Conservation (phyloP, 169 alveolate species). For the Blepharisma undulans region DNA sequence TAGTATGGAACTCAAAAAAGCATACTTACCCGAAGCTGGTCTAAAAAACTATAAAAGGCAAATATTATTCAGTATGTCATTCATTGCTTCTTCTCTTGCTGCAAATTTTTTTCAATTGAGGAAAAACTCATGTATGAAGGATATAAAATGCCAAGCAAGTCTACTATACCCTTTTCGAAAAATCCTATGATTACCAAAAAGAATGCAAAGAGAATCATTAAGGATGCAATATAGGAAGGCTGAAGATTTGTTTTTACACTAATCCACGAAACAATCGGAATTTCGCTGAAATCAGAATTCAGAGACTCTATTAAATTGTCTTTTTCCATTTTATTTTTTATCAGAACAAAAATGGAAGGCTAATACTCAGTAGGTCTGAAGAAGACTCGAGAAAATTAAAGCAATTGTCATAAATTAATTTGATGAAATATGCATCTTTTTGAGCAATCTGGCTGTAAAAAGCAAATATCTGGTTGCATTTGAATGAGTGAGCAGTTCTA, state of each 20-base stretch:
- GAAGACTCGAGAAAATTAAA: too few species aligned
- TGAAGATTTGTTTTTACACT: background rate
- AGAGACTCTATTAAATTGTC: too few species aligned
- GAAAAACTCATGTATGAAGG: conserved; percentile 86
- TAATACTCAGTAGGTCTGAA: too few species aligned
- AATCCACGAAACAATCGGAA: background rate
- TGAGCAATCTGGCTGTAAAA: too few species aligned
- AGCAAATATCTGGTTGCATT: too few species aligned
- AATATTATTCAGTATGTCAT: conserved; percentile 92
- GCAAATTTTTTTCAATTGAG: conserved; percentile 81
- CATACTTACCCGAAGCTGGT: conserved; percentile 81
- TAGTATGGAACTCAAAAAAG: conserved; percentile 90
- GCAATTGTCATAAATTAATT: too few species aligned
- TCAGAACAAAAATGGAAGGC: too few species aligned
- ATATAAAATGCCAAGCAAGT: conserved; percentile 59
- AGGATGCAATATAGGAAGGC: background rate
- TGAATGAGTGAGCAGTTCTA: too few species aligned
- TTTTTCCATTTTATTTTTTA: too few species aligned
- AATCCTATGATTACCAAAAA: conserved; percentile 59
- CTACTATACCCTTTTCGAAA: conserved; percentile 45
- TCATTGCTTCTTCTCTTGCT: conserved; percentile 90
- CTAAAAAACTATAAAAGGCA: conserved; percentile 83
- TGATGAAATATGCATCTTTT: too few species aligned
- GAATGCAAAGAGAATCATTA: background rate
- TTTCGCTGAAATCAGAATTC: too few species aligned